Conservation (phyloP, 352 stramenopile genomes). For the Elongisporangium prolatum region DNA sequence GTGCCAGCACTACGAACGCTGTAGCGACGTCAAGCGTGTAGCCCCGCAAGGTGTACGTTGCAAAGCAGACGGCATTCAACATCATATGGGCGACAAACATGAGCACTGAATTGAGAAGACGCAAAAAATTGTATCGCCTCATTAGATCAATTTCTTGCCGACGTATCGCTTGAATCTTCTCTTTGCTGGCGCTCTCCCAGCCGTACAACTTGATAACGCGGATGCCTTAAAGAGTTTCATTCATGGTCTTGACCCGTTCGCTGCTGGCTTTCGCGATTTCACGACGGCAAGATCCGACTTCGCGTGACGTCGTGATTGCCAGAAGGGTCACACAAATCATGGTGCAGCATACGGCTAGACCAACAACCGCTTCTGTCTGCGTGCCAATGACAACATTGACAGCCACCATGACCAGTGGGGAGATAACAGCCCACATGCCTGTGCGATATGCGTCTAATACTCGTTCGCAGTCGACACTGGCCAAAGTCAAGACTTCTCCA, state of each 20-base stretch:
- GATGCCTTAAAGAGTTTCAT: conserved; percentile 87
- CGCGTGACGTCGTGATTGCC: conserved; percentile 26
- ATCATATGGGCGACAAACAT: conserved; percentile 83
- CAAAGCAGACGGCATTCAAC: conserved; percentile 91
- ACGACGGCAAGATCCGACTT: conserved; percentile 29
- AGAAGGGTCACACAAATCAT: conserved; percentile 24
- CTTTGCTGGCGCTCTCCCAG: conserved; percentile 44
- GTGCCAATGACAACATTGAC: conserved; percentile 42
- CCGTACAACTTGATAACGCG: conserved; percentile 83
- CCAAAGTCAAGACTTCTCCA: conserved; percentile 54
- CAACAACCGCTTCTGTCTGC: conserved; percentile 28
- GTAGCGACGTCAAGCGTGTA: conserved; percentile 87
- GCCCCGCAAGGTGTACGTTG: conserved; percentile 55
- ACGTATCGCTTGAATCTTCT: conserved; percentile 27
- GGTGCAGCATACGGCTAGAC: conserved; percentile 13
- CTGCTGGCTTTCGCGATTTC: conserved; percentile 30
- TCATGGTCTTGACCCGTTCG: conserved; percentile 85
- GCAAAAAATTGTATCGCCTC: conserved; percentile 28
- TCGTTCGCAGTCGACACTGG: conserved; percentile 44
- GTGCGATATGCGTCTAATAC: conserved; percentile 43
- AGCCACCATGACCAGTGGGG: conserved; percentile 32
- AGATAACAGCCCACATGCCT: conserved; percentile 41
- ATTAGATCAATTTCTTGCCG: conserved; percentile 27
- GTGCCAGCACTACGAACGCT: too few relatives aligned
- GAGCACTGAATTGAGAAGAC: conserved; percentile 37